A percentile compares a stretch with the other conserved stretches of the same genome.
These are phyloP conservation scores for Dichotomopilus funicola DNA, from an alignment of 2,329 filamentous ascomycete species.

Conservation along the genomic window DNA sequence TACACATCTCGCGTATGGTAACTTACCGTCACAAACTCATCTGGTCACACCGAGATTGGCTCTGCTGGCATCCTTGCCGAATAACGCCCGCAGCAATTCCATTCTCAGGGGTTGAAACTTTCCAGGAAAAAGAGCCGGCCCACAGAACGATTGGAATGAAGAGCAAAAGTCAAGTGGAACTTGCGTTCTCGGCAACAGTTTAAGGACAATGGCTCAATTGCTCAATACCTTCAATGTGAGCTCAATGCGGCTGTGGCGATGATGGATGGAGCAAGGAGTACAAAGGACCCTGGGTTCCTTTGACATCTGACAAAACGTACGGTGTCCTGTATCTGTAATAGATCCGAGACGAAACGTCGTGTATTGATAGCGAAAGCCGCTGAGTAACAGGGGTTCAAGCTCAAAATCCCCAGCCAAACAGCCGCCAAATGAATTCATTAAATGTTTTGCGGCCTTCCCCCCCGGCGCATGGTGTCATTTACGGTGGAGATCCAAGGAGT, in stretches of 20 bases:
- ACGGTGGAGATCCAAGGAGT: constrained; percentile 4
- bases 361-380: constrained; percentile 7
- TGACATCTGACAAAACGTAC: too few species aligned
- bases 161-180: too few species aligned
- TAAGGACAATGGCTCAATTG: too few species aligned
- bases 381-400: constrained; percentile 9
- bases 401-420: constrained; percentile 1
- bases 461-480: constrained; percentile 6
- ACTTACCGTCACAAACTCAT: background rate
- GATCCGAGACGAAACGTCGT: too few species aligned
- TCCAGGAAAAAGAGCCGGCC: background rate
- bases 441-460: constrained; percentile 11
- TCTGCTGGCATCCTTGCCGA: background rate
- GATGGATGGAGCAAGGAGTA: too few species aligned
- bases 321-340: too few species aligned
- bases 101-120: background rate
- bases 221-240: too few species aligned
- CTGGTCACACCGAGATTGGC: constrained; percentile 12
- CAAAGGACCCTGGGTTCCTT: too few species aligned
- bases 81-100: background rate
- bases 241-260: too few species aligned
- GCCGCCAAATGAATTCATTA: constrained; percentile 12
- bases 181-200: too few species aligned
- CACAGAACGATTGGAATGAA: too few species aligned
- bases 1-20: background rate